These are phyloP conservation scores for Ascoidea rubescens DNA, from an alignment of 805 yeast species.

Conservation along the genomic window DNA sequence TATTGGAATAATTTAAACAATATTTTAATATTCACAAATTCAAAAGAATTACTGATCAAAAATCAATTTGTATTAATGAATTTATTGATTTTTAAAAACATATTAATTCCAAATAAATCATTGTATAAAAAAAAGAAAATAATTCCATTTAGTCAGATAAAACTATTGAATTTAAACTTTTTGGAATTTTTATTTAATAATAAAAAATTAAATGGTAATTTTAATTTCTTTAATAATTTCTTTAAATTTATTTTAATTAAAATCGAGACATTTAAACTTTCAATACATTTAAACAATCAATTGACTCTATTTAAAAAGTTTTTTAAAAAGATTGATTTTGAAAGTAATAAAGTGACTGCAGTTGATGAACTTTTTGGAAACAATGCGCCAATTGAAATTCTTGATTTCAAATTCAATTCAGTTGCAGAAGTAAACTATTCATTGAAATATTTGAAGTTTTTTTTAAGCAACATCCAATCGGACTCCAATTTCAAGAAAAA, in stretches of 20 bases:
- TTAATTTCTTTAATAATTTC: too few species aligned
- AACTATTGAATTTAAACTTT: too few species aligned
- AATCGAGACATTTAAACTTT: neutral
- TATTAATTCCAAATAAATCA: slow-evolving; percentile 19
- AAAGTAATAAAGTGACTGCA: neutral
- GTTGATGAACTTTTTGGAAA: neutral
- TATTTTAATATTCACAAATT: slow-evolving; percentile 2
- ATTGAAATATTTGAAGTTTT: too few species aligned
- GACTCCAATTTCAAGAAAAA: neutral
- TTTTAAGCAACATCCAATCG: neutral
- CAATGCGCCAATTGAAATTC: neutral
- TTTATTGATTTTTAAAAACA: slow-evolving; percentile 18
- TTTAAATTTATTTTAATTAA: too few species aligned
- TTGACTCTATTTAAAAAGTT: neutral
- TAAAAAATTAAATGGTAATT: too few species aligned
- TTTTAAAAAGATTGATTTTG: neutral
- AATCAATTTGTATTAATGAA: slow-evolving; percentile 13
- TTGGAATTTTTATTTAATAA: neutral
- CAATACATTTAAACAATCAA: neutral
- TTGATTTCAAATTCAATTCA: neutral
- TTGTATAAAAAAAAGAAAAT: slow-evolving; percentile 8
- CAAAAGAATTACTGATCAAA: slow-evolving; percentile 11
- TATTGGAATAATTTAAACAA: slow-evolving; percentile 20
- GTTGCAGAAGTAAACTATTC: neutral
- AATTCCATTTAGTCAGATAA: neutral